Percentiles rank a stretch among this genome's conserved stretches.
Conservation (phyloP, 2,329 filamentous ascomycete species). For the Arthrobotrys musiformis region DNA sequence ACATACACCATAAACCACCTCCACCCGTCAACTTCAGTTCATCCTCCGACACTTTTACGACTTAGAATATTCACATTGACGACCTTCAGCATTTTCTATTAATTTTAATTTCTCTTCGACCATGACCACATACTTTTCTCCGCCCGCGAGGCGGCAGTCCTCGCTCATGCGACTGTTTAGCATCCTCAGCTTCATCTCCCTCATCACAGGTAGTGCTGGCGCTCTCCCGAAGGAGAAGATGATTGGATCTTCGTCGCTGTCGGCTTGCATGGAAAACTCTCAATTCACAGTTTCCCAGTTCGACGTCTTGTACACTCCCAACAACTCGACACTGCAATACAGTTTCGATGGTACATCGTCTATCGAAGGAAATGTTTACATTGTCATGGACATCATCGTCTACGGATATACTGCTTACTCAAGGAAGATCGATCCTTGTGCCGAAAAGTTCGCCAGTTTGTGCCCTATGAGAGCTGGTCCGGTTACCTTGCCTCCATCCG, state of each 20-base stretch:
- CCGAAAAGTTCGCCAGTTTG: conserved; percentile 74
- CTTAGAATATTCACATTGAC: conserved; percentile 2
- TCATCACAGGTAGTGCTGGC: conserved; percentile 44
- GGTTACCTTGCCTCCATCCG: conserved; percentile 78
- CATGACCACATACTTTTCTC: conserved; percentile 40
- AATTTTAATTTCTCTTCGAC: conserved; percentile 57
- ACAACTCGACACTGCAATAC: conserved; percentile 77
- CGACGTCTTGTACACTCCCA: conserved; percentile 81
- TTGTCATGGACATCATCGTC: conserved; percentile 79
- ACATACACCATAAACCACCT: neutral
- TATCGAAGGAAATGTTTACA: conserved; percentile 82
- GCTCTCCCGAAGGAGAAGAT: conserved; percentile 71
- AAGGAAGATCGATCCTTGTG: conserved; percentile 79
- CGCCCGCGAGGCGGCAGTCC: conserved; percentile 54
- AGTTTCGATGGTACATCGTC: conserved; percentile 84
- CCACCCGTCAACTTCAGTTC: neutral
- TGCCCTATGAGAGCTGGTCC: conserved; percentile 91
- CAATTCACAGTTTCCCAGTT: conserved; percentile 89
- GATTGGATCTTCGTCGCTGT: conserved; percentile 84
- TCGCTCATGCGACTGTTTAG: conserved; percentile 54
- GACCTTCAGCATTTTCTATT: conserved; percentile 28
- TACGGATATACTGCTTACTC: conserved; percentile 82
- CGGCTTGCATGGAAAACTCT: conserved; percentile 83
- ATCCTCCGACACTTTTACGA: conserved; percentile 27
- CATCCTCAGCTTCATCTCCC: conserved; percentile 42